Evolutionary conservation across 2,329 filamentous ascomycete genomes (phyloP), one percentile per base, ranked within the genome.

Genomic region (Monilinia polystroma): DNA sequence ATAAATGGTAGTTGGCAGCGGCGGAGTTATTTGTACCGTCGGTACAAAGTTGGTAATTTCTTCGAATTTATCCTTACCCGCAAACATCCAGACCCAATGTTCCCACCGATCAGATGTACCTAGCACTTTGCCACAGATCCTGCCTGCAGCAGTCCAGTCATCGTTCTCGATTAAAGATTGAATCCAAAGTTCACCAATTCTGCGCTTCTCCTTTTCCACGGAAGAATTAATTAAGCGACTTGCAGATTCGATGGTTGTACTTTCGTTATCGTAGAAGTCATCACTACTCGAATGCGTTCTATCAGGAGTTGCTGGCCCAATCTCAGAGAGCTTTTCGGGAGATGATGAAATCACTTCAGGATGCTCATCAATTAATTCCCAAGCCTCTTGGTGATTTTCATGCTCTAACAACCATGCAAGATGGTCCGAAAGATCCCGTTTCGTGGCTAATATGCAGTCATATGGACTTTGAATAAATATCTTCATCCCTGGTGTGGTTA

Each of bases 401-500:
- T 89, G 91, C 67, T 94, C 90, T 38, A 96, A 77, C 18, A 98
- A 82, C 94, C 94, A 99, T 10, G 84, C 81, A 29, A 98, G 81
- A 74, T 96, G 93, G 78, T 99, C 95, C 4, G 87, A 82, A 20
- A 96, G 82, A 74, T 97, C 93, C 72, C 95, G 85, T 76, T 93
- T 93, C 2, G 95, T 92, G 0, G 92, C 92, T 65, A 97, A 81
- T n/a, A 98, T 90, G 73, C 93, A 98, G 78, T 99, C 95, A 75
- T 96, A 99, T 0, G 95, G 95, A 73, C 93, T 97, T 74, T 97
- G 93, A 52, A 99, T 92, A 76, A 97, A 97, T 20, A 99, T 90
- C 74, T 98, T 91, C 71, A 89, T 81, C 8, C 88, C 88, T 49
- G 83, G 81, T 12, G 83, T 70, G 26, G 68, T 68, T 45, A 76